Percentiles rank a stretch among this genome's conserved stretches.
Conservation (phyloP, 2,329 filamentous ascomycete species). For the Diplodia seriata region DNA sequence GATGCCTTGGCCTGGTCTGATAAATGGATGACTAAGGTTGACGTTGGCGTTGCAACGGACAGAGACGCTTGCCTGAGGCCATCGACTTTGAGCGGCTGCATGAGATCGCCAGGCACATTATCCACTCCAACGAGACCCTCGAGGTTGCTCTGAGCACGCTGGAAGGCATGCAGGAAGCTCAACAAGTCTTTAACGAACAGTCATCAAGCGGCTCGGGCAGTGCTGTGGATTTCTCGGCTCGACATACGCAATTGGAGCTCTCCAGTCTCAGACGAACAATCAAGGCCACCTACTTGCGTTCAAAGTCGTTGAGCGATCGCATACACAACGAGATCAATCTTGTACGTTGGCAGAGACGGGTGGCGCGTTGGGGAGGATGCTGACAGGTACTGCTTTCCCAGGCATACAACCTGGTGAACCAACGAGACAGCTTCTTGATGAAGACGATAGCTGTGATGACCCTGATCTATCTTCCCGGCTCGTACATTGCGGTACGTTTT, state of each 20-base stretch:
- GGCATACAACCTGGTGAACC: conserved; percentile 20
- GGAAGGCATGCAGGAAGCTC: conserved; percentile 8
- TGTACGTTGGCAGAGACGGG: background rate
- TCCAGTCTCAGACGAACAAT: background rate
- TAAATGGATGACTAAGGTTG: too few species aligned
- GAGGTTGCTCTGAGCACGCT: conserved; percentile 17
- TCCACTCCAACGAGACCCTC: conserved; percentile 18
- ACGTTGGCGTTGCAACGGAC: background rate
- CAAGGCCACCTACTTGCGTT: conserved; percentile 3
- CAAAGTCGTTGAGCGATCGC: background rate
- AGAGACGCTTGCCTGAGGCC: conserved; percentile 2
- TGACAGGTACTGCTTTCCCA: background rate
- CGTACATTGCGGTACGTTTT: conserved; percentile 4
- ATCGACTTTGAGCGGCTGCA: conserved; percentile 10
- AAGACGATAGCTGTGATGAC: conserved; percentile 23
- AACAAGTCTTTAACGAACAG: conserved; percentile 1
- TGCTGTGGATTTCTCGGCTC: background rate
- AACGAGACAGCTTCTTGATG: conserved; percentile 23
- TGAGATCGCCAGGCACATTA: conserved; percentile 20
- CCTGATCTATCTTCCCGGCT: conserved; percentile 12
- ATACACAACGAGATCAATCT: conserved; percentile 26
- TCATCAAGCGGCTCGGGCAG: background rate
- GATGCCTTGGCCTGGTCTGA: too few species aligned
- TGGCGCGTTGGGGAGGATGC: background rate
- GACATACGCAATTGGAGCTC: conserved; percentile 13